A percentile compares a stretch with the other conserved stretches of the same genome.
phyloP scores from a whole-genome alignment of 2,329 filamentous ascomycete genomes.

The Didymosphaeria variabile region DNA sequence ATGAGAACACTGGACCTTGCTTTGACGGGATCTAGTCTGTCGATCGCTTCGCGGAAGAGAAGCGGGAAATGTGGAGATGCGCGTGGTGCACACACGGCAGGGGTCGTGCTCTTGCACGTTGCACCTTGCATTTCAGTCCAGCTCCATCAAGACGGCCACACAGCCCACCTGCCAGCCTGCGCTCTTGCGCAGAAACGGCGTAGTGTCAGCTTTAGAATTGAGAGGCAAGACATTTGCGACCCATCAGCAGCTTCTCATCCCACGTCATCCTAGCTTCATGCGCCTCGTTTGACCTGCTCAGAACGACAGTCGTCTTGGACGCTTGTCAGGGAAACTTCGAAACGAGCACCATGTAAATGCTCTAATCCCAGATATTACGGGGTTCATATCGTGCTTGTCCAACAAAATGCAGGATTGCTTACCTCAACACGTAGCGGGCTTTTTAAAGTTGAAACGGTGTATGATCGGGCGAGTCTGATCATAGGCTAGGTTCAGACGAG shows the following conservation, averaged over 20 bases:
- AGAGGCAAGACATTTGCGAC: not conserved
- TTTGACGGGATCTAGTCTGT: conserved; percentile 1
- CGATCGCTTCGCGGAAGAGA: not conserved
- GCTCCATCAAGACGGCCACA: conserved; percentile 3
- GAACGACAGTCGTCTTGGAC: not conserved
- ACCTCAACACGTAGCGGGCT: not conserved
- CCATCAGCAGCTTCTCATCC: not conserved
- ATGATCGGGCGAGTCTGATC: not conserved
- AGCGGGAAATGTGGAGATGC: conserved; percentile 8
- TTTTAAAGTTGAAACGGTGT: conserved; percentile 5
- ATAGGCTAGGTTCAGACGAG: not conserved
- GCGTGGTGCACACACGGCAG: not conserved
- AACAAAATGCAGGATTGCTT: not conserved
- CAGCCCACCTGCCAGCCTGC: not conserved
- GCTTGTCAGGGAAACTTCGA: conserved; percentile 2
- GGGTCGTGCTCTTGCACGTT: not conserved
- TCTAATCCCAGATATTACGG: conserved; percentile 3
- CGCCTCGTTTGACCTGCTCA: conserved; percentile 4
- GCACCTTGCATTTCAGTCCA: not conserved
- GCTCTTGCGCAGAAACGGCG: not conserved
- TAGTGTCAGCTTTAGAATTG: not conserved
- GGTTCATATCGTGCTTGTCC: not conserved
- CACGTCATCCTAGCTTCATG: not conserved
- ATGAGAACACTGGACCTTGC: not conserved
- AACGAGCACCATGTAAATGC: not conserved